These are phyloP conservation scores for Exophiala viscosa DNA, from an alignment of 2,329 filamentous ascomycete genomes.

Conservation along the genomic window DNA sequence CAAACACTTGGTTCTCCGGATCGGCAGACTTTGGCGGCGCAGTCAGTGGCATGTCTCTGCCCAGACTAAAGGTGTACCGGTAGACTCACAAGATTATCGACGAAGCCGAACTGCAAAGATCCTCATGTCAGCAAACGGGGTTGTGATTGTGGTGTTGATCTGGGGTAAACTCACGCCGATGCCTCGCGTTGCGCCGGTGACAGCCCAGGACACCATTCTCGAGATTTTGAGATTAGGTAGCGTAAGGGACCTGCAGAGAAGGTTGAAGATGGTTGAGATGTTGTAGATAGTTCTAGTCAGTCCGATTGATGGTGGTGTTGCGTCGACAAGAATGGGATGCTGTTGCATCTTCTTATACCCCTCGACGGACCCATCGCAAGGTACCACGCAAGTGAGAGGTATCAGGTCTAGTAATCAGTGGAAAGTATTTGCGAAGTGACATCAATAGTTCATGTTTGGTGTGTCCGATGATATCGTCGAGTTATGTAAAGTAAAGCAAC, in stretches of 20 bases:
- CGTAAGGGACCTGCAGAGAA: conserved; percentile 7
- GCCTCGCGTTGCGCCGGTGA: conserved; percentile 22
- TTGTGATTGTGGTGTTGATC: conserved; percentile 11
- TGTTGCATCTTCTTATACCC: conserved; percentile 14
- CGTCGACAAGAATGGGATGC: conserved; percentile 7
- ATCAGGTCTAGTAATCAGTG: conserved; percentile 15
- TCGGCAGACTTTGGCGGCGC: conserved; percentile 23
- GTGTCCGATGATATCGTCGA: conserved; percentile 8
- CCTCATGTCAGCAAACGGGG: conserved; percentile 7
- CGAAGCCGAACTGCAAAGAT: conserved; percentile 16
- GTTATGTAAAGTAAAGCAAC: conserved; percentile 23
- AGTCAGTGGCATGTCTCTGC: conserved; percentile 11
- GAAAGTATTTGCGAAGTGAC: conserved; percentile 18
- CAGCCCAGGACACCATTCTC: conserved; percentile 23
- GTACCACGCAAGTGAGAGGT: conserved; percentile 7
- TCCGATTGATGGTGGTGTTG: conserved; percentile 9
- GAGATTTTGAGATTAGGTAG: conserved; percentile 5
- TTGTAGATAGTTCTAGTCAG: conserved; percentile 1
- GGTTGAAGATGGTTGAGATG: conserved; percentile 5
- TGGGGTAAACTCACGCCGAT: conserved; percentile 21
- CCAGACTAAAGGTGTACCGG: neutral
- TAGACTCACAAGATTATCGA: conserved; percentile 17
- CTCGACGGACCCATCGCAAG: neutral
- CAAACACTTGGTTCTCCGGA: conserved; percentile 37
- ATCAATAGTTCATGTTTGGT: conserved; percentile 12